Conservation (phyloP, 768 basidiomycete genomes). For the Gyrodon lividus region DNA sequence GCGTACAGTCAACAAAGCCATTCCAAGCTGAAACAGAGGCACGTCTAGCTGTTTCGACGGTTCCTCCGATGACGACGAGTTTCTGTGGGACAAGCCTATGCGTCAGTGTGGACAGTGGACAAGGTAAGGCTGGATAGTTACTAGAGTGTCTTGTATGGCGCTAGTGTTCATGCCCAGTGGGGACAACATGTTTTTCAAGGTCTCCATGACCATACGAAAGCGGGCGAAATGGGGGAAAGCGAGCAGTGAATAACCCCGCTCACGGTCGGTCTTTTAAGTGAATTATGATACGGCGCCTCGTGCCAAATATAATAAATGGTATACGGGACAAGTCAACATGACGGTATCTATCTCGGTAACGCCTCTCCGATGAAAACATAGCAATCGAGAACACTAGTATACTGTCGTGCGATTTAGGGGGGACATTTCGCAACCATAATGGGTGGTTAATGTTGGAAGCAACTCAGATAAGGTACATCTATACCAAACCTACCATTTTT, state of each 20-base stretch:
- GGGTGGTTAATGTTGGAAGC: slow-evolving; percentile 10
- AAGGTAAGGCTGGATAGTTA: slow-evolving; percentile 31
- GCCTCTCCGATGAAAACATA: slow-evolving; percentile 21
- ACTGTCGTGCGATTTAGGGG: slow-evolving; percentile 19
- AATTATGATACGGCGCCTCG: slow-evolving; percentile 35
- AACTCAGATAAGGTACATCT: slow-evolving; percentile 20
- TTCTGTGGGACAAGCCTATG: slow-evolving; percentile 46
- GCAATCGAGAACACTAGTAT: slow-evolving; percentile 17
- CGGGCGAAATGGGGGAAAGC: slow-evolving; percentile 35
- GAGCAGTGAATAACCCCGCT: slow-evolving; percentile 28
- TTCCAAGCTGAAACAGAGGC: slow-evolving; percentile 86
- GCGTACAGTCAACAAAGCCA: slow-evolving; percentile 79
- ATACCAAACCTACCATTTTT: background rate
- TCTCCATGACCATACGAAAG: slow-evolving; percentile 51
- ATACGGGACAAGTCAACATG: slow-evolving; percentile 27
- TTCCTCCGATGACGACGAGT: slow-evolving; percentile 88
- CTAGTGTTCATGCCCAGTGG: slow-evolving; percentile 66
- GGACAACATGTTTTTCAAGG: slow-evolving; percentile 68
- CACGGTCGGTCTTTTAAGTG: slow-evolving; percentile 40
- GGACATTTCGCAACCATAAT: slow-evolving; percentile 18
- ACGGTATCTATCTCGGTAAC: slow-evolving; percentile 33
- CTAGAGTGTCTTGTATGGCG: slow-evolving; percentile 78
- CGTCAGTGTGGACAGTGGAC: background rate
- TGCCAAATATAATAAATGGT: slow-evolving; percentile 26
- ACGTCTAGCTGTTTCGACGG: slow-evolving; percentile 81